phyloP scores from a whole-genome alignment of 495 filamentous ascomycete genomes.

The Cercophora sp. region DNA sequence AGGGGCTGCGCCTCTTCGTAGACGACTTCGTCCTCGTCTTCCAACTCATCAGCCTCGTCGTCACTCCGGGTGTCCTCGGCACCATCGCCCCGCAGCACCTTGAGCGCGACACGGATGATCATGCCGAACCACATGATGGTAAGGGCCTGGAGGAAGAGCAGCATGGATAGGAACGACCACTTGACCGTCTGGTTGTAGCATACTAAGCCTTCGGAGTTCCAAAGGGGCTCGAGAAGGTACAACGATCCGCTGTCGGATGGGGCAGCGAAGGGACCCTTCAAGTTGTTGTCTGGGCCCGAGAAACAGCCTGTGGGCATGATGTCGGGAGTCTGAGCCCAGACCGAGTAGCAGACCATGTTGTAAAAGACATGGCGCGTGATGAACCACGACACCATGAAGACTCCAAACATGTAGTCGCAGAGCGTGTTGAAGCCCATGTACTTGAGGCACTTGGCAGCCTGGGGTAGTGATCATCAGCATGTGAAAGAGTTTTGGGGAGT shows the following conservation, averaged over 20 bases:
- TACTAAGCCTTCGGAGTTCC: slow-evolving; percentile 60
- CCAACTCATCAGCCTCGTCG: slow-evolving; percentile 68
- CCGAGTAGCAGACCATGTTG: slow-evolving; percentile 69
- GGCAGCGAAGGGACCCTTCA: slow-evolving; percentile 50
- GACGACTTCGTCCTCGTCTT: slow-evolving; percentile 48
- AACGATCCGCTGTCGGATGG: slow-evolving; percentile 53
- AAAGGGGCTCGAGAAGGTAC: slow-evolving; percentile 68
- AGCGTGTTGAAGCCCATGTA: slow-evolving; percentile 70
- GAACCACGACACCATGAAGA: slow-evolving; percentile 87
- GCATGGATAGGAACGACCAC: slow-evolving; percentile 67
- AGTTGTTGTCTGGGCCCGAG: slow-evolving; percentile 42
- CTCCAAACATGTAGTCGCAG: slow-evolving; percentile 80
- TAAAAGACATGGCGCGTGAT: slow-evolving; percentile 79
- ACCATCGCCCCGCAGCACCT: slow-evolving; percentile 67
- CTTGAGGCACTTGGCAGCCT: slow-evolving; percentile 94
- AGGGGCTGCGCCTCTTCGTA: slow-evolving; percentile 48
- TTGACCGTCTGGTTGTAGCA: slow-evolving; percentile 73
- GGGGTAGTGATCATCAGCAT: slow-evolving; percentile 2
- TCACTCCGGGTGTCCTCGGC: slow-evolving; percentile 88
- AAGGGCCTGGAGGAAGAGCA: slow-evolving; percentile 74
- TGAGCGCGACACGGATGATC: slow-evolving; percentile 75
- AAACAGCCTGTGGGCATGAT: slow-evolving; percentile 70
- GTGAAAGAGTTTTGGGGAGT: not conserved
- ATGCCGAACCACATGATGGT: slow-evolving; percentile 86
- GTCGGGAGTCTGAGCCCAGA: slow-evolving; percentile 64